Conservation (phyloP, 2,329 filamentous ascomycete genomes). For the Xylariales sp. region DNA sequence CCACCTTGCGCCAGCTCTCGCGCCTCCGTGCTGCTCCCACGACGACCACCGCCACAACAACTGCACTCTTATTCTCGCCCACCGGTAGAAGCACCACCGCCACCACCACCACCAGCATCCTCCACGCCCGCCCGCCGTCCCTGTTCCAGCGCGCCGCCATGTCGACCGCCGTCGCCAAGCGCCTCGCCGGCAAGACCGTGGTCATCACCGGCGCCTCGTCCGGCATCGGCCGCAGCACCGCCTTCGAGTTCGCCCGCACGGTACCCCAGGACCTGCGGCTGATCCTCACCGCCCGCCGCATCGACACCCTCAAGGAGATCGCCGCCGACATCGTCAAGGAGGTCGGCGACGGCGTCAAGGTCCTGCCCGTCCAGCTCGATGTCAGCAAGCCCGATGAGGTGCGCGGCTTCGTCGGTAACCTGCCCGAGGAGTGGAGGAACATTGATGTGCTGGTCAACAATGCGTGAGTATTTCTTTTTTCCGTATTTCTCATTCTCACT, state of each 20-base stretch:
- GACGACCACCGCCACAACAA: neutral
- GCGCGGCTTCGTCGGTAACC: conserved; percentile 61
- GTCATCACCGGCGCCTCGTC: conserved; percentile 89
- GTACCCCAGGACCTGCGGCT: conserved; percentile 74
- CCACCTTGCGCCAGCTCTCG: too few relatives aligned
- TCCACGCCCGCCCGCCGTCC: neutral
- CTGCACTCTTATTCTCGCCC: neutral
- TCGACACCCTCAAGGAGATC: conserved; percentile 73
- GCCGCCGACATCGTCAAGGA: conserved; percentile 72
- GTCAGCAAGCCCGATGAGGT: conserved; percentile 78
- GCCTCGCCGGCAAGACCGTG: conserved; percentile 89
- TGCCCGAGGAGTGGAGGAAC: conserved; percentile 79
- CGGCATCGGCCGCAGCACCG: conserved; percentile 79
- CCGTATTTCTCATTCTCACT: too few relatives aligned
- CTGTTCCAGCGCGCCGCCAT: conserved; percentile 26
- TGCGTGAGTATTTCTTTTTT: conserved; percentile 61
- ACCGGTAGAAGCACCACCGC: too few relatives aligned
- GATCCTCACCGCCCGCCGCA: conserved; percentile 81
- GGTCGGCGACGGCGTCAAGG: conserved; percentile 74
- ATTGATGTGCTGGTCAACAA: conserved; percentile 94
- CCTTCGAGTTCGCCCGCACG: conserved; percentile 90
- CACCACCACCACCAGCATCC: neutral
- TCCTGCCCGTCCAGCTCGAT: conserved; percentile 80
- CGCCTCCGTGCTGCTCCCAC: conserved; percentile 11
- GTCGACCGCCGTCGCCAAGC: conserved; percentile 63